Percentiles rank a stretch among this genome's conserved stretches.
Conservation (phyloP, 176 grass and related monocot genomes). For the Bothriochloa decipiens region DNA sequence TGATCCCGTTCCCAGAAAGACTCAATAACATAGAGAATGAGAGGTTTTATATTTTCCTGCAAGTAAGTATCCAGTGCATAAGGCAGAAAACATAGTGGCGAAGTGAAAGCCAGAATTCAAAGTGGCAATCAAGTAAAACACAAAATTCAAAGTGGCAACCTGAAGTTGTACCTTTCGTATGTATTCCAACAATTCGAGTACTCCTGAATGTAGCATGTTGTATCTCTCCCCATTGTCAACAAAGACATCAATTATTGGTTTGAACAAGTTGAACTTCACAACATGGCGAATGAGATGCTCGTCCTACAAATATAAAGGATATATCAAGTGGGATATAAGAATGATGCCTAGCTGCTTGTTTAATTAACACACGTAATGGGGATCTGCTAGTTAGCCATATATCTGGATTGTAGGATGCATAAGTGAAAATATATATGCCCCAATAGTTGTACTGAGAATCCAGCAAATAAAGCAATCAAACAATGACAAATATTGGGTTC, state of each 20-base stretch:
- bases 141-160: conserved; percentile 3
- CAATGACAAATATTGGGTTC: not conserved
- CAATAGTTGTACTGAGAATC: not conserved
- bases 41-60: conserved; percentile 84
- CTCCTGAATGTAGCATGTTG: conserved; percentile 94
- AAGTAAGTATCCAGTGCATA: conserved; percentile 41
- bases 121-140: conserved; percentile 9
- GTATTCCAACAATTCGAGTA: conserved; percentile 91
- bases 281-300: conserved; percentile 93
- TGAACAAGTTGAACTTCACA: conserved; percentile 87
- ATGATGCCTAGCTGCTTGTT: conserved; percentile 1
- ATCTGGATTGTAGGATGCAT: not conserved
- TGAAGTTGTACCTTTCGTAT: conserved; percentile 81
- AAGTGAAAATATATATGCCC: not conserved
- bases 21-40: conserved; percentile 77
- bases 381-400: not conserved
- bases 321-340: conserved; percentile 29
- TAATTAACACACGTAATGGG: conserved; percentile 5
- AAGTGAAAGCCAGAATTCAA: not conserved
- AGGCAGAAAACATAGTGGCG: not conserved
- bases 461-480: not conserved
- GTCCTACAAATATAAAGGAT: conserved; percentile 63
- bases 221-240: conserved; percentile 88
- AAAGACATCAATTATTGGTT: conserved; percentile 84
- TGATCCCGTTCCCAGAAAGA: conserved; percentile 59